Conservation (phyloP, 1,139 yeast genomes). For the Yamadazyma conglobata region DNA sequence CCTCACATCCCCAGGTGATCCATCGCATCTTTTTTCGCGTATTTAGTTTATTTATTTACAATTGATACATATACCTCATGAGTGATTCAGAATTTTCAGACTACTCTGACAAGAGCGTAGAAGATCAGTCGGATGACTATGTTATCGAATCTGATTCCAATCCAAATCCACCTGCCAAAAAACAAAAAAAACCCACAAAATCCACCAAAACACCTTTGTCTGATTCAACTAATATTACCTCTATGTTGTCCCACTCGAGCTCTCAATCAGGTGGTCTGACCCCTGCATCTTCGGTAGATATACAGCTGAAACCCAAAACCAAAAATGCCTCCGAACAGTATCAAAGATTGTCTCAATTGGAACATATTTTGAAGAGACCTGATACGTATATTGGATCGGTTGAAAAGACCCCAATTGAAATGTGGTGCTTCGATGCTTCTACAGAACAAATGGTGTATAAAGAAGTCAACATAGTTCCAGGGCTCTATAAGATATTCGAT, state of each 20-base stretch:
- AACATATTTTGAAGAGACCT: slow-evolving; percentile 95
- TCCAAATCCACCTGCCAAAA: slow-evolving; percentile 13
- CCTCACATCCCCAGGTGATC: not conserved
- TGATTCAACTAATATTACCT: slow-evolving; percentile 23
- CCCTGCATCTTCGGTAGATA: slow-evolving; percentile 1
- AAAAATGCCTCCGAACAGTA: slow-evolving; percentile 67
- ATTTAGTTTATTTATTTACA: slow-evolving; percentile 3
- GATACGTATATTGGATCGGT: slow-evolving; percentile 97
- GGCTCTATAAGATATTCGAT: slow-evolving; percentile 92
- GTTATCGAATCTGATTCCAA: slow-evolving; percentile 8
- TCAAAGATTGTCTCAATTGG: slow-evolving; percentile 90
- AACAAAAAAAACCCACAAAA: slow-evolving; percentile 11
- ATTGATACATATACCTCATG: slow-evolving; percentile 11
- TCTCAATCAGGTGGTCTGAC: slow-evolving; percentile 2
- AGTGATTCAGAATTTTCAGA: slow-evolving; percentile 19
- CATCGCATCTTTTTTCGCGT: slow-evolving; percentile 5
- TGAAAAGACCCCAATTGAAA: slow-evolving; percentile 71
- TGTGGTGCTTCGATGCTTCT: slow-evolving; percentile 81
- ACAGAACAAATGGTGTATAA: slow-evolving; percentile 70
- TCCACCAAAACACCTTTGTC: slow-evolving; percentile 19
- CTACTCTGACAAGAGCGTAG: slow-evolving; percentile 15
- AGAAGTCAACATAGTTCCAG: slow-evolving; percentile 85
- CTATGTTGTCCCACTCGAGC: slow-evolving; percentile 7
- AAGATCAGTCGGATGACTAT: slow-evolving; percentile 12
- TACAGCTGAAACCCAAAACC: not conserved